These are phyloP conservation scores for Metarhizium anisopliae DNA, from an alignment of 2,329 filamentous ascomycete species.

Conservation along the genomic window DNA sequence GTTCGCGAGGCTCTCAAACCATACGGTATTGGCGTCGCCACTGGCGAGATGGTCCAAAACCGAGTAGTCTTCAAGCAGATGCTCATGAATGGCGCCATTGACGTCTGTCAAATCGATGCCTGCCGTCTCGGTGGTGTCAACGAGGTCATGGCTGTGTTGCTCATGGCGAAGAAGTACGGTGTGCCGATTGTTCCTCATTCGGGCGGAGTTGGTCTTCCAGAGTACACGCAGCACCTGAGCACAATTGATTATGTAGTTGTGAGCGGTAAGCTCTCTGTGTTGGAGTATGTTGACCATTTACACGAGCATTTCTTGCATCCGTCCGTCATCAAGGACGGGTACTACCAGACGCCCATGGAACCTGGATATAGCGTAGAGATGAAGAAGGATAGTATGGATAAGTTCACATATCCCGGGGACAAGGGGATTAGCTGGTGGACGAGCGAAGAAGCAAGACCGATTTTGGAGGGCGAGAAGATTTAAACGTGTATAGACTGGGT, in stretches of 20 bases:
- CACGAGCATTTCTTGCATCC: slow-evolving; percentile 91
- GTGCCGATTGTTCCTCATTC: slow-evolving; percentile 84
- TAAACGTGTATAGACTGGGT: slow-evolving; percentile 16
- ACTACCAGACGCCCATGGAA: slow-evolving; percentile 76
- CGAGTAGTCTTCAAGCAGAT: slow-evolving; percentile 91
- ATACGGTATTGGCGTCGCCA: slow-evolving; percentile 73
- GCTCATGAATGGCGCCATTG: slow-evolving; percentile 68
- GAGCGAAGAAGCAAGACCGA: slow-evolving; percentile 66
- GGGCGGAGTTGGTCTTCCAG: slow-evolving; percentile 80
- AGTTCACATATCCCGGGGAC: slow-evolving; percentile 66
- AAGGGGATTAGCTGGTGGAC: slow-evolving; percentile 80
- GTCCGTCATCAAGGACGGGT: slow-evolving; percentile 70
- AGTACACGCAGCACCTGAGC: slow-evolving; percentile 88
- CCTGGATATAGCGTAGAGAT: slow-evolving; percentile 91
- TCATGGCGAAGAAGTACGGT: slow-evolving; percentile 71
- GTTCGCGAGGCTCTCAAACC: slow-evolving; percentile 72
- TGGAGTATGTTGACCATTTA: slow-evolving; percentile 89
- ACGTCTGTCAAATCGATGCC: slow-evolving; percentile 83
- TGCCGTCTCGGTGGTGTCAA: slow-evolving; percentile 86
- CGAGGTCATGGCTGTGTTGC: slow-evolving; percentile 80
- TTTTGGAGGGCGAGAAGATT: slow-evolving; percentile 55
- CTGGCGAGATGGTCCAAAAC: slow-evolving; percentile 94
- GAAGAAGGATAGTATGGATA: slow-evolving; percentile 80
- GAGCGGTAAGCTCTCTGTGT: slow-evolving; percentile 66
- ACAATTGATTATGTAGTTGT: slow-evolving; percentile 92